Conservation (phyloP, 768 basidiomycete species). For the Wakefieldia striispora region DNA sequence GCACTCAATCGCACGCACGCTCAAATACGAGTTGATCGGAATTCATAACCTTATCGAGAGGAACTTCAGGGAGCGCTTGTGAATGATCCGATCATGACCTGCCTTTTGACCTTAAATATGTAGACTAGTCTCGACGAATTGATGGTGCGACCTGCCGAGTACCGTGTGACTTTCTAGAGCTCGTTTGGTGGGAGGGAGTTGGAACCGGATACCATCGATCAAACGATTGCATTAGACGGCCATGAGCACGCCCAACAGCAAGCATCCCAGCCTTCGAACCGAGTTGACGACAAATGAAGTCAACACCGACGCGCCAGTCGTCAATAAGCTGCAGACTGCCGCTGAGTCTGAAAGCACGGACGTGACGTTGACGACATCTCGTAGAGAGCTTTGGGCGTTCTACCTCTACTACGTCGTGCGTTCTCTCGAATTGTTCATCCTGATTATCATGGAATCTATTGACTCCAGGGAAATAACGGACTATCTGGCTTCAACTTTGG, state of each 20-base stretch:
- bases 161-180: no score
- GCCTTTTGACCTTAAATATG: no score
- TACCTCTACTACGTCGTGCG: conserved; percentile 55
- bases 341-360: neutral
- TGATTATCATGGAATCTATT: no score
- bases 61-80: no score
- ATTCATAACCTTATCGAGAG: no score
- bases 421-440: neutral
- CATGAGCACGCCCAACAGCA: conserved; percentile 4
- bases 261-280: neutral
- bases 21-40: no score
- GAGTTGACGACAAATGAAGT: neutral
- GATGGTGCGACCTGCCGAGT: no score
- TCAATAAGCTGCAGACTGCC: no score
- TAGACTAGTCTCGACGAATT: no score
- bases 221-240: neutral
- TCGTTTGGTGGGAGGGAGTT: no score
- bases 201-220: neutral
- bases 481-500: conserved; percentile 69
- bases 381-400: conserved; percentile 55
- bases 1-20: no score
- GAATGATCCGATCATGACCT: no score
- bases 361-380: conserved; percentile 37
- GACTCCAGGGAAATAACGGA: conserved; percentile 57
- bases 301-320: neutral